phyloP scores from a whole-genome alignment of 108 stramenopile genomes.

The Cyclostephanos invisitatus region DNA sequence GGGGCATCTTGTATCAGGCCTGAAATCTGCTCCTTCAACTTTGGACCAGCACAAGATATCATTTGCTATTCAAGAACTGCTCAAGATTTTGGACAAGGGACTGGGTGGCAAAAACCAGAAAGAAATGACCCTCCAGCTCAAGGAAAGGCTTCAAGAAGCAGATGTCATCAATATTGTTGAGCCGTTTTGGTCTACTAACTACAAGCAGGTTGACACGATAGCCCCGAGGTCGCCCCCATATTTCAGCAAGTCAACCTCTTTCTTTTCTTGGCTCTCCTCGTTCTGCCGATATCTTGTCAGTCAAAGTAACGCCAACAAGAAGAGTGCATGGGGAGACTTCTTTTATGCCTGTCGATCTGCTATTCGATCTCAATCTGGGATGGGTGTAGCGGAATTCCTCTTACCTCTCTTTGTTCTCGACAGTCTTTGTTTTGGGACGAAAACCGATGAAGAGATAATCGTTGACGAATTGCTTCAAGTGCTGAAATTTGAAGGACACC shows the following conservation, averaged over 20 bases:
- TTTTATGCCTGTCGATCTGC: conserved; percentile 80
- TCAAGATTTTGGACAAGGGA: conserved; percentile 55
- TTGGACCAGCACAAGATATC: conserved; percentile 85
- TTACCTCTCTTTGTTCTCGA: conserved; percentile 85
- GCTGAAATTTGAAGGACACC: conserved; percentile 37
- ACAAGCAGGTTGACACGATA: conserved; percentile 57
- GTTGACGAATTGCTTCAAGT: conserved; percentile 63
- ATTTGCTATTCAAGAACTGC: conserved; percentile 82
- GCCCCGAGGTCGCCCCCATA: conserved; percentile 65
- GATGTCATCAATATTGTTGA: conserved; percentile 74
- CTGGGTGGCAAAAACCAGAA: conserved; percentile 15
- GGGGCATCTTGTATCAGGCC: conserved; percentile 61
- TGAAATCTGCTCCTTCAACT: conserved; percentile 67
- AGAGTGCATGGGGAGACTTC: conserved; percentile 67
- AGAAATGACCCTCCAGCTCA: conserved; percentile 72
- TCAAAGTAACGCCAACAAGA: conserved; percentile 48
- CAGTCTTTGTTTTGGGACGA: conserved; percentile 71
- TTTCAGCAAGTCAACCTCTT: conserved; percentile 58
- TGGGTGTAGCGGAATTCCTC: conserved; percentile 75
- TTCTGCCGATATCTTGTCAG: conserved; percentile 57
- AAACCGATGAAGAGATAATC: conserved; percentile 55
- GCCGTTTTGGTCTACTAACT: conserved; percentile 81
- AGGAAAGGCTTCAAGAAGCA: conserved; percentile 58
- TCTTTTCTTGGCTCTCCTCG: conserved; percentile 73
- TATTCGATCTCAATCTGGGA: conserved; percentile 65